These are phyloP conservation scores for Penicillium ochrochloron DNA, from an alignment of 495 filamentous ascomycete genomes.

Conservation along the genomic window DNA sequence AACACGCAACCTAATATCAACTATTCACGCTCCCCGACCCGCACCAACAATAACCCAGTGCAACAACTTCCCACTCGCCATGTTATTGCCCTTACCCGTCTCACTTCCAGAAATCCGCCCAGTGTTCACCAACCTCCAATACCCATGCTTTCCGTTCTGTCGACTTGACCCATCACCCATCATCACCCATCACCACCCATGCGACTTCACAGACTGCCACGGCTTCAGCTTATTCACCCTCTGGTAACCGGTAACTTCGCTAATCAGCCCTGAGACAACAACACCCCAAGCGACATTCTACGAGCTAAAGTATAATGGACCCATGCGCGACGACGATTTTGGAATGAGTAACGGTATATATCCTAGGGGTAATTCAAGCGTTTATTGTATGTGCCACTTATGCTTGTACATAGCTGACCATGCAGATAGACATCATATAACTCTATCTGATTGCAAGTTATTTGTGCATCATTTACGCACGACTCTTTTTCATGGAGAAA, in stretches of 20 bases:
- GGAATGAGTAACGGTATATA: conserved; percentile 3
- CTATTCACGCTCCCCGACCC: not conserved
- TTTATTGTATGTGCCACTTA: conserved; percentile 2
- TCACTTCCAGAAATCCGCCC: not conserved
- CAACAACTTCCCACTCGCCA: conserved; percentile 3
- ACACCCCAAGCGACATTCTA: conserved; percentile 3
- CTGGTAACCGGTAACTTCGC: not conserved
- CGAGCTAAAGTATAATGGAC: conserved; percentile 5
- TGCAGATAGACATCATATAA: not conserved
- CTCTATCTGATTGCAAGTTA: not conserved
- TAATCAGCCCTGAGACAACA: not conserved
- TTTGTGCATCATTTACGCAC: not conserved
- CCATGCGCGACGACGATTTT: conserved; percentile 5
- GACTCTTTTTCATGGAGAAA: not conserved
- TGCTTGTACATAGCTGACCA: conserved; percentile 10
- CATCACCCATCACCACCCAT: not conserved
- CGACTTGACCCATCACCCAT: not conserved
- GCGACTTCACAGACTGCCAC: not conserved
- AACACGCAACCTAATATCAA: not conserved
- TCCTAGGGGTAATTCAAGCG: not conserved
- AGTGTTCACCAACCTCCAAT: not conserved
- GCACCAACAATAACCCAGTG: not conserved
- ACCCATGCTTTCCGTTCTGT: not conserved
- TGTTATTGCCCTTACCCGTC: not conserved
- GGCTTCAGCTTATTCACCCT: not conserved